Evolutionary conservation across 2,329 filamentous ascomycete genomes (phyloP).

Genomic region (Trichoderma harzianum): DNA sequence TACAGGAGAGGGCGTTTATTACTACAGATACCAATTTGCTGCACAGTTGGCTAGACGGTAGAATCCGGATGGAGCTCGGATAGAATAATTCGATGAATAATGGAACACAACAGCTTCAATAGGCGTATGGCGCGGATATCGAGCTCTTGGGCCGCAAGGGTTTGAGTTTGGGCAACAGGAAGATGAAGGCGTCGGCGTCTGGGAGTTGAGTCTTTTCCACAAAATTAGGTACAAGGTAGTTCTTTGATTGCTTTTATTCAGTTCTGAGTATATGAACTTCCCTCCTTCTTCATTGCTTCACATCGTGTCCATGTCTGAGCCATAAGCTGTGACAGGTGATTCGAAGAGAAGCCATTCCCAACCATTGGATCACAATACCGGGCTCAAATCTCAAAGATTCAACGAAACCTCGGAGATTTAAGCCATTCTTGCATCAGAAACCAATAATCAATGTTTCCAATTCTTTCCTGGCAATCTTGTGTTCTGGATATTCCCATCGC

Average conservation of each 20-base stretch:
- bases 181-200: background rate
- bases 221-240: background rate
- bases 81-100: background rate
- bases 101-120: background rate
- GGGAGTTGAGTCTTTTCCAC: background rate
- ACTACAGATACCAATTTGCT: background rate
- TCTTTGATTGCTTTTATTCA: background rate
- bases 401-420: background rate
- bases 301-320: background rate
- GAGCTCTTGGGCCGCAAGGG: background rate
- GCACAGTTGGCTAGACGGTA: background rate
- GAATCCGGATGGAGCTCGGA: background rate
- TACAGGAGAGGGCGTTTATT: background rate
- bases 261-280: background rate
- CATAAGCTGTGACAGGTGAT: background rate
- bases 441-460: no score
- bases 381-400: background rate
- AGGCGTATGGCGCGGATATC: background rate
- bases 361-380: no score
- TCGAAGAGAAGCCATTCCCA: background rate
- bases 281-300: no score
- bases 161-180: background rate
- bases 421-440: no score
- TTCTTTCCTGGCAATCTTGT: no score
- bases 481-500: background rate